Base-by-base conservation (phyloP, 2,329 filamentous ascomycete species). In the Ceratocystis variospora region DNA sequence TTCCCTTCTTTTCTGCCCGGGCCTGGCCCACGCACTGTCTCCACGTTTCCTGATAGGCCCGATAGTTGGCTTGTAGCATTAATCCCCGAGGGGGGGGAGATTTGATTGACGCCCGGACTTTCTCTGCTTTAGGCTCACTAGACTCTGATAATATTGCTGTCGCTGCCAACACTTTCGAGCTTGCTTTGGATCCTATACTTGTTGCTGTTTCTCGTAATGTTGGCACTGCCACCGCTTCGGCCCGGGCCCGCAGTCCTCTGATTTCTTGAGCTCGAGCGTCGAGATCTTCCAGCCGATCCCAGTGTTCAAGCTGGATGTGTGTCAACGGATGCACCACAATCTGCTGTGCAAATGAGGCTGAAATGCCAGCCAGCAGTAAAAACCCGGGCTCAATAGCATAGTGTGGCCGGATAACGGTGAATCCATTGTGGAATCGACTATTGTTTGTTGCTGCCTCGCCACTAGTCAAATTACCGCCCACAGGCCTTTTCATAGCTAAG, bases 331-430 rank as follows among this genome's bases (percentile, higher is more conserved):
- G 86, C n/a, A 88, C 80, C 5, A 91, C 76, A 0, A 83, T 70
- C 70, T 90, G 87, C 72, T 89, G 87, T 0, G 82, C 75, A 8
- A 90, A 78, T 0, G 86, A 88, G 0, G 87, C 88, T 67, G 82
- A 79, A 63, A 87, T 79, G 25, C 88, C 88, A 0, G 87, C 88
- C 0, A 87, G 73, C 2, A 90, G 77, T 3, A 92, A 76, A 71
- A 91, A 91, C 55, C 81, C 78, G 3, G 88, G 88, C 72, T 91
- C 88, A 31, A 91, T 80, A 66, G 87, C 80, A 72, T 90, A 92
- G 72, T 92, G 87, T 2, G 88, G 88, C 4, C 81, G 80, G 68
- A 92, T 89, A 15, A 87, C 75, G 0, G 80, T 79, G 37, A 64
- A 55, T 1, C 63, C 63, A 6, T 63, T 25, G 53, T 10, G 19